phyloP scores from a whole-genome alignment of 768 basidiomycete species.

The Leccinum aurantiacum region DNA sequence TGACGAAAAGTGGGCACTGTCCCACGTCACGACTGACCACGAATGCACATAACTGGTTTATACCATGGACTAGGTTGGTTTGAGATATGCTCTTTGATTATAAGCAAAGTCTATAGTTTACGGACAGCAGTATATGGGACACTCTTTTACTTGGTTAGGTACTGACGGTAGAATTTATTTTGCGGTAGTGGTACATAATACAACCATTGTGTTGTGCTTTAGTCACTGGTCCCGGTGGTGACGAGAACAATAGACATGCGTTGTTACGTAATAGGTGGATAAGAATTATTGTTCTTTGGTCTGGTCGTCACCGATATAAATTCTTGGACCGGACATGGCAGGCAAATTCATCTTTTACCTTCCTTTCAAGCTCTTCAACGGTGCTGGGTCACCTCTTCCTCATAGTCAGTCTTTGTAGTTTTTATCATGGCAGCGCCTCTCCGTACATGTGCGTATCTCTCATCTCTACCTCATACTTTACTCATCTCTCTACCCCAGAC shows the following conservation, averaged over 20 bases:
- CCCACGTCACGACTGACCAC: slow-evolving; percentile 14
- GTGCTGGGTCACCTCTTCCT: slow-evolving; percentile 35
- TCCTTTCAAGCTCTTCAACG: slow-evolving; percentile 15
- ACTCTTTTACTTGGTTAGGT: slow-evolving; percentile 2
- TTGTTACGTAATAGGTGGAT: slow-evolving; percentile 19
- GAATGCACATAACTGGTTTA: background rate
- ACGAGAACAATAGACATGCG: slow-evolving; percentile 26
- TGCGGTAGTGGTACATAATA: slow-evolving; percentile 1
- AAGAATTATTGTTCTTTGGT: slow-evolving; percentile 1
- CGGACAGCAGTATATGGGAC: slow-evolving; percentile 15
- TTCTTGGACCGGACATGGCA: background rate
- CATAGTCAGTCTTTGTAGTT: slow-evolving; percentile 18
- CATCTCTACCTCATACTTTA: background rate
- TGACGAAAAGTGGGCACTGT: slow-evolving; percentile 7
- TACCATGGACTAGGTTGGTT: slow-evolving; percentile 5
- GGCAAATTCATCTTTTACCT: slow-evolving; percentile 4
- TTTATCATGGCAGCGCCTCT: slow-evolving; percentile 25
- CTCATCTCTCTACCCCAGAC: slow-evolving; percentile 34
- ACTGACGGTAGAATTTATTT: slow-evolving; percentile 1
- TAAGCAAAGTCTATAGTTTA: slow-evolving; percentile 14
- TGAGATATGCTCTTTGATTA: slow-evolving; percentile 5
- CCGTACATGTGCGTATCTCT: slow-evolving; percentile 45
- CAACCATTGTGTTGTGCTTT: background rate
- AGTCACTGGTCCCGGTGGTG: background rate
- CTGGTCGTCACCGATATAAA: slow-evolving; percentile 33